phyloP scores from a whole-genome alignment of 192 early-diverging fungal species.

The Globomyces pollinis-pini region DNA sequence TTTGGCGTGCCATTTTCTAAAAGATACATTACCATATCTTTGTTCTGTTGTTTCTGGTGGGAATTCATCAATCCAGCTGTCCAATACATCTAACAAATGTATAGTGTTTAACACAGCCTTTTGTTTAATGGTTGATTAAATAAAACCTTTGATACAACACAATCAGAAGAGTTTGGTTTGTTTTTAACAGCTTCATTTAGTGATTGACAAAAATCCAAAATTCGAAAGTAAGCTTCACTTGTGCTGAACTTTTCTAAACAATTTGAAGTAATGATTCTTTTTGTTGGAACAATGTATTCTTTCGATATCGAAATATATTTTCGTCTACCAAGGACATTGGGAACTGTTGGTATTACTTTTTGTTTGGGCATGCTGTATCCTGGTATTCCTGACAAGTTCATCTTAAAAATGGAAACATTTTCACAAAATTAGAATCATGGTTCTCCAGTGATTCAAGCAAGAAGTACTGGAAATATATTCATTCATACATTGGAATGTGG shows the following conservation, averaged over 20 bases:
- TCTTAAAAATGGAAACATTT: too few species aligned
- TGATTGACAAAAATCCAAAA: constrained; percentile 64
- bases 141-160: too few species aligned
- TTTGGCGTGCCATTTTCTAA: constrained; percentile 37
- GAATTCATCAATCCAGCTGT: constrained; percentile 64
- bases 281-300: constrained; percentile 41
- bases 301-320: constrained; percentile 9
- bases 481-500: too few species aligned
- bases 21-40: constrained; percentile 90
- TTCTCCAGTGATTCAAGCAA: too few species aligned
- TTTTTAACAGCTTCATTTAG: constrained; percentile 65
- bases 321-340: constrained; percentile 10
- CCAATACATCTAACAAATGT: constrained; percentile 56
- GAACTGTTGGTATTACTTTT: constrained; percentile 3
- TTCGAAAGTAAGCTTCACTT: constrained; percentile 58
- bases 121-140: constrained; percentile 37
- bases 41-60: constrained; percentile 63
- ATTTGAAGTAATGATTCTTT: constrained; percentile 48
- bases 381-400: too few species aligned
- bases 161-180: too few species aligned
- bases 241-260: constrained; percentile 52
- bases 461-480: too few species aligned
- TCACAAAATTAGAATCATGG: too few species aligned
- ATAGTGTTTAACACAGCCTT: constrained; percentile 45
- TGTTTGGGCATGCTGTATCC: neutral